These are phyloP conservation scores for Kitagawia praeruptora DNA, from an alignment of 129 eudicot genomes.

Conservation along the genomic window DNA sequence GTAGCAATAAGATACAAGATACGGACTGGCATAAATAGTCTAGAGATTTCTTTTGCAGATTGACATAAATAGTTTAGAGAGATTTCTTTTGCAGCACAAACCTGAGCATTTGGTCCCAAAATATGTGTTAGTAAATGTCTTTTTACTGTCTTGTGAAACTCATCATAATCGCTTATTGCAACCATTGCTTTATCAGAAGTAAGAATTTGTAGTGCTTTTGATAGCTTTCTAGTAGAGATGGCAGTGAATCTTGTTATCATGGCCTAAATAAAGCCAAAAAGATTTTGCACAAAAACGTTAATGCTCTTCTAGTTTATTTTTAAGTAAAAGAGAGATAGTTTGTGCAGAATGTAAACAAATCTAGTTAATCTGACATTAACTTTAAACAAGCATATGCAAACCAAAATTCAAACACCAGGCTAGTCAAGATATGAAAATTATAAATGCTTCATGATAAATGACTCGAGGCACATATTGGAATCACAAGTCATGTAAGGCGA, in stretches of 20 bases:
- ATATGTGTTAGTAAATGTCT: slow-evolving; percentile 32
- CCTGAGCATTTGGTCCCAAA: slow-evolving; percentile 53
- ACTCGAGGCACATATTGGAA: background rate
- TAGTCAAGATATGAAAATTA: too few relatives aligned
- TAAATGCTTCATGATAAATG: background rate
- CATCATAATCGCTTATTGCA: slow-evolving; percentile 53
- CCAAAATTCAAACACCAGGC: background rate
- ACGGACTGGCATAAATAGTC: background rate
- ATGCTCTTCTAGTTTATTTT: too few relatives aligned
- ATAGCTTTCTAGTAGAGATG: slow-evolving; percentile 18
- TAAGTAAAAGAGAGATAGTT: background rate
- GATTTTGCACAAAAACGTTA: background rate
- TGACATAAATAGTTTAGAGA: background rate
- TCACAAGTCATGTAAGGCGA: background rate
- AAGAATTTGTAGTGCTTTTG: slow-evolving; percentile 36
- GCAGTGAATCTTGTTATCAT: slow-evolving; percentile 19
- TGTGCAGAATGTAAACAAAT: background rate
- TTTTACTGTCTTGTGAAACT: slow-evolving; percentile 43
- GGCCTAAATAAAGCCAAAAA: slow-evolving; percentile 9
- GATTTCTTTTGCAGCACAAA: slow-evolving; percentile 12
- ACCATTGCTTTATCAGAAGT: slow-evolving; percentile 49
- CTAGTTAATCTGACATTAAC: background rate
- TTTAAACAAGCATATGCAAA: background rate
- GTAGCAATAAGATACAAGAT: background rate
- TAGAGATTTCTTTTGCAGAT: background rate